phyloP scores from a whole-genome alignment of 768 basidiomycete species.

The Tephrocybe sp. region DNA sequence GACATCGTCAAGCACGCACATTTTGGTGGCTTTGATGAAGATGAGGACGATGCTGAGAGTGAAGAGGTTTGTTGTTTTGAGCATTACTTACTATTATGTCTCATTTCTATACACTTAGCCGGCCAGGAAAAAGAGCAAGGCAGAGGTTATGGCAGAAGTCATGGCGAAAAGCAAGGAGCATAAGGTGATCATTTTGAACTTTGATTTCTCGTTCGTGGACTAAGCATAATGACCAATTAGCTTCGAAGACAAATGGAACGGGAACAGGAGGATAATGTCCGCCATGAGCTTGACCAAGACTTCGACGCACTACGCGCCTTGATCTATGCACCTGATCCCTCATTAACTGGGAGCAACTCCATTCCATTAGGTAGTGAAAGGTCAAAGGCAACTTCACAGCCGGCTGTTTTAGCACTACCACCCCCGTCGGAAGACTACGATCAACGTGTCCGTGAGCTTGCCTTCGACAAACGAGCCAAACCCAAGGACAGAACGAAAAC shows the following conservation, averaged over 20 bases:
- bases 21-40: constrained; percentile 86
- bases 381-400: constrained; percentile 14
- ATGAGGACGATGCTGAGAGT: constrained; percentile 49
- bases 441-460: constrained; percentile 86
- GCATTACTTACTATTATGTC: neutral
- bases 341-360: constrained; percentile 36
- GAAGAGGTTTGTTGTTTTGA: constrained; percentile 34
- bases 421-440: constrained; percentile 72
- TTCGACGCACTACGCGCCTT: constrained; percentile 78
- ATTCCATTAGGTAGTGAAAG: constrained; percentile 25
- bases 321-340: constrained; percentile 57
- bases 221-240: constrained; percentile 35
- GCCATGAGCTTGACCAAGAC: constrained; percentile 86
- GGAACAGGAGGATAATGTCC: constrained; percentile 80
- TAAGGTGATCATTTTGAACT: constrained; percentile 55
- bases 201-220: neutral
- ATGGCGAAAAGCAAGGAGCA: constrained; percentile 96
- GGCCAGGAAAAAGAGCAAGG: constrained; percentile 84
- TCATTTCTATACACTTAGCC: constrained; percentile 42
- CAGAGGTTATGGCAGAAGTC: constrained; percentile 97
- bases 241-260: constrained; percentile 83
- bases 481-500: constrained; percentile 96
- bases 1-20: constrained; percentile 67
- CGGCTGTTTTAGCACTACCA: constrained; percentile 18
- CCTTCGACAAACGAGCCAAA: constrained; percentile 89